Conservation (phyloP, 2,329 filamentous ascomycete genomes). For the Domatiomyces globalis region DNA sequence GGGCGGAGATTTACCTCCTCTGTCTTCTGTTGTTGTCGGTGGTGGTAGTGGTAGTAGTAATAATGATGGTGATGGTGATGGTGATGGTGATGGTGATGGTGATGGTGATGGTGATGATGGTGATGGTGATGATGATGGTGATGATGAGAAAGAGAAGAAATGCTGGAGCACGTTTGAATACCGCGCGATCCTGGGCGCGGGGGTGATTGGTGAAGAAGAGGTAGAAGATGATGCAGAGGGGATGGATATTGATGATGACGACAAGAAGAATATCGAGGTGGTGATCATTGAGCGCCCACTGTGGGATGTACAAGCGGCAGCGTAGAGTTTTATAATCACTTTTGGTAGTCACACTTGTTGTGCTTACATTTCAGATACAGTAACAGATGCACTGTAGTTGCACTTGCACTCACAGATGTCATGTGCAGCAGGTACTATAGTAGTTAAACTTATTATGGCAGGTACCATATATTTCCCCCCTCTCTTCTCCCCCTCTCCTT, state of each 20-base stretch:
- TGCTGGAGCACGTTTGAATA: slow-evolving; percentile 85
- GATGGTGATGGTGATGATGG: not conserved
- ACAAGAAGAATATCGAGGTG: slow-evolving; percentile 46
- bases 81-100: slow-evolving; percentile 1
- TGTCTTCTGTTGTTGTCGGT: no score
- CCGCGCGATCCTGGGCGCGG: slow-evolving; percentile 71
- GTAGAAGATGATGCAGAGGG: slow-evolving; percentile 20
- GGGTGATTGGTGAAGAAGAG: slow-evolving; percentile 33
- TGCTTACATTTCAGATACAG: no score
- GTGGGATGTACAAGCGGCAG: slow-evolving; percentile 47
- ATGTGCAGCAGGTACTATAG: no score
- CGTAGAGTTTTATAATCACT: no score
- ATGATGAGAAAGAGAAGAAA: not conserved
- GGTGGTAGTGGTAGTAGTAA: not conserved
- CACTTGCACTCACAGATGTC: no score
- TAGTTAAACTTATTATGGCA: no score
- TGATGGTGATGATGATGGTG: no score
- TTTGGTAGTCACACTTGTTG: no score
- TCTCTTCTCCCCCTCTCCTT: no score
- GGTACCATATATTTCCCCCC: no score
- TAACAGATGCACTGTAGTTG: no score
- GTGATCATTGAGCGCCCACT: slow-evolving; percentile 75
- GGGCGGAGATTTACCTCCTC: slow-evolving; percentile 46
- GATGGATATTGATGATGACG: slow-evolving; percentile 5
- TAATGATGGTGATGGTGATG: slow-evolving; percentile 18